Evolutionary conservation across 2,329 filamentous ascomycete genomes (phyloP).

Genomic region (Nemania serpens): DNA sequence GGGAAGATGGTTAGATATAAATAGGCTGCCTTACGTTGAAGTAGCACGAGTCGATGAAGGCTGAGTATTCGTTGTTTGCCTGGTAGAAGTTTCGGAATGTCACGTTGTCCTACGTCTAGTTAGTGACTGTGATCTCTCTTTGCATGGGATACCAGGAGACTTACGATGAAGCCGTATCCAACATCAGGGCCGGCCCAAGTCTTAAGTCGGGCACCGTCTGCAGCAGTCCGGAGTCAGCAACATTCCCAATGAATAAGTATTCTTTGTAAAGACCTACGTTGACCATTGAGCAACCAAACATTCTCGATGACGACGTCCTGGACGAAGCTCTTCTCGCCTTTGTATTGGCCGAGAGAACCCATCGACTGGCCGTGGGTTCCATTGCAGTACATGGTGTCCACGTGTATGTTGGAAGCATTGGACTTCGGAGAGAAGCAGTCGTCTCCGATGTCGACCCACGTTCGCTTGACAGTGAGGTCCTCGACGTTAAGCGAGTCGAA

Average conservation of each 20-base stretch:
- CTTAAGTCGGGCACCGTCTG: slow-evolving; percentile 61
- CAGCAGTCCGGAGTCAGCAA: background rate
- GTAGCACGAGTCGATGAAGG: slow-evolving; percentile 66
- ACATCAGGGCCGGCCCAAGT: slow-evolving; percentile 62
- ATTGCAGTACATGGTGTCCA: slow-evolving; percentile 65
- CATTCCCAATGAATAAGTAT: background rate
- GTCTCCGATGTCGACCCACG: slow-evolving; percentile 59
- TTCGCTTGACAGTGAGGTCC: slow-evolving; percentile 54
- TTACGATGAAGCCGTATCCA: slow-evolving; percentile 61
- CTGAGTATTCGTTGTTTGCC: slow-evolving; percentile 60
- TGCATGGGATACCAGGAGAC: background rate
- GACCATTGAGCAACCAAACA: slow-evolving; percentile 56
- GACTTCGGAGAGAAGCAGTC: slow-evolving; percentile 67
- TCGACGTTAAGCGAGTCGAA: slow-evolving; percentile 65
- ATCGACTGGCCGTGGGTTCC: slow-evolving; percentile 62
- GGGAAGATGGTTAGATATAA: background rate
- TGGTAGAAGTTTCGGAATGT: slow-evolving; percentile 64
- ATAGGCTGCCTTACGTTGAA: slow-evolving; percentile 53
- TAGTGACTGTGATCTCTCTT: background rate
- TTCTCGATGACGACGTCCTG: slow-evolving; percentile 64
- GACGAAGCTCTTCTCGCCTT: slow-evolving; percentile 58
- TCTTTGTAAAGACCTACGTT: slow-evolving; percentile 39
- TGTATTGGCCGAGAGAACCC: slow-evolving; percentile 63
- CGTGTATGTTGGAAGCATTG: slow-evolving; percentile 61
- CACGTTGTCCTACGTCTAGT: slow-evolving; percentile 50